Evolutionary conservation across 1,139 yeast genomes (phyloP), one percentile per base, ranked within the genome.

Genomic region (Hyphopichia buzzinii): DNA sequence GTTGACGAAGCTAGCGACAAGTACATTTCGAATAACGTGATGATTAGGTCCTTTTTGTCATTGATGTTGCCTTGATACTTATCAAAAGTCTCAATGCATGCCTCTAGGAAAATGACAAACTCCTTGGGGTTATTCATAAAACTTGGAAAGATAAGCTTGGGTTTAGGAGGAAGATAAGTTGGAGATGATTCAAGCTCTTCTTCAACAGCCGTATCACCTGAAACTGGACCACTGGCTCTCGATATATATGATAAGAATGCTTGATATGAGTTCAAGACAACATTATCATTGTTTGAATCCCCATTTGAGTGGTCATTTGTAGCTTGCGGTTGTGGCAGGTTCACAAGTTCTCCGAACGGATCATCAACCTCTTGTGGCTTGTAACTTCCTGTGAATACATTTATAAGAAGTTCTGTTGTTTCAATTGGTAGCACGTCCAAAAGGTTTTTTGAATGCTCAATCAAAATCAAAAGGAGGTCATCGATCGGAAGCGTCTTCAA

Each of bases 61-160:
- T 75, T 74, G 14, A 67, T 65, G 40, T 79, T 75, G 0, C 94
- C 95, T 41, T 84, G 92, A 52, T 80, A 85, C 42, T 72, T 74
- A 41, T 84, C 90, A 54, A 86, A 86, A 7, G 86, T 74, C 47
- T 84, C 88, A 13, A 89, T 64, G 50, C 97, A 88, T 0, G 97
- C 97, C 54, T 92, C 98, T 38, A 92, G 62, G 47, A 94, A 90
- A n/a, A 87, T 85, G 14, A 90, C 95, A 70, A 92, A 90, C 51
- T 90, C 94, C 51, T 82, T 77, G 0, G 95, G 89, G 53, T 85
- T 88, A 49, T 83, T 79, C 12, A 86, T 79, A 56, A 92, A 94
- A 2, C 95, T 80, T 1, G 95, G 81, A 54, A 89, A 94, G 2
- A 92, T 86, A 29, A 92, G 68, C 36, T 90, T 75, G 3, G 98